Percentiles rank a stretch among this genome's conserved stretches.
phyloP scores from a whole-genome alignment of 179 eudicot genomes.

The Vitellaria paradoxa region DNA sequence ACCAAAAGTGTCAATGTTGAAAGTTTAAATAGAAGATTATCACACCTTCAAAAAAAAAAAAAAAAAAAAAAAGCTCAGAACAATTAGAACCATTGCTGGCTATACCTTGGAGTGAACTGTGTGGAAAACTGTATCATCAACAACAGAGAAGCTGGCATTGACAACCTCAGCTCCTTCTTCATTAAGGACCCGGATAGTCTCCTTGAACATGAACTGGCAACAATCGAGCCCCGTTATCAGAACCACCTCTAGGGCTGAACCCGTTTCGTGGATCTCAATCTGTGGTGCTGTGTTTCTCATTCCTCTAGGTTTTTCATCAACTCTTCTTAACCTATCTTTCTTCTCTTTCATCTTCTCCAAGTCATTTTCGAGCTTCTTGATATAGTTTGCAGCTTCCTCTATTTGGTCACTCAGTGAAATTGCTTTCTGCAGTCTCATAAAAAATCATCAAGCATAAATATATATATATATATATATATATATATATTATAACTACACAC shows the following conservation, averaged over 20 bases:
- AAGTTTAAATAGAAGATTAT: background rate
- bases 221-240: constrained; percentile 53
- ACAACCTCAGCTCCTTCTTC: constrained; percentile 62
- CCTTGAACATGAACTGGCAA: constrained; percentile 48
- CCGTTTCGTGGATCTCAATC: constrained; percentile 44
- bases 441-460: background rate
- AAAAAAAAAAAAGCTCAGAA: background rate
- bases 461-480: background rate
- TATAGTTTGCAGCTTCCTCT: constrained; percentile 51
- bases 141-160: constrained; percentile 52
- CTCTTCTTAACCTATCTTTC: constrained; percentile 24
- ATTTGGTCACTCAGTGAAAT: constrained; percentile 44
- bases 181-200: constrained; percentile 47
- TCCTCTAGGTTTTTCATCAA: background rate
- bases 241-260: constrained; percentile 43
- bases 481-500: background rate
- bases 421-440: constrained; percentile 26
- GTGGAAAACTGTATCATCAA: constrained; percentile 50
- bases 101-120: constrained; percentile 63
- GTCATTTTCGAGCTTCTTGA: constrained; percentile 31
- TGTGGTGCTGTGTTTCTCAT: constrained; percentile 20
- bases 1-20: background rate
- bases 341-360: constrained; percentile 41
- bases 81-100: background rate
- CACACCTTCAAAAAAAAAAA: background rate